These are phyloP conservation scores for Mycena latifolia DNA, from an alignment of 768 basidiomycete genomes.

Conservation along the genomic window DNA sequence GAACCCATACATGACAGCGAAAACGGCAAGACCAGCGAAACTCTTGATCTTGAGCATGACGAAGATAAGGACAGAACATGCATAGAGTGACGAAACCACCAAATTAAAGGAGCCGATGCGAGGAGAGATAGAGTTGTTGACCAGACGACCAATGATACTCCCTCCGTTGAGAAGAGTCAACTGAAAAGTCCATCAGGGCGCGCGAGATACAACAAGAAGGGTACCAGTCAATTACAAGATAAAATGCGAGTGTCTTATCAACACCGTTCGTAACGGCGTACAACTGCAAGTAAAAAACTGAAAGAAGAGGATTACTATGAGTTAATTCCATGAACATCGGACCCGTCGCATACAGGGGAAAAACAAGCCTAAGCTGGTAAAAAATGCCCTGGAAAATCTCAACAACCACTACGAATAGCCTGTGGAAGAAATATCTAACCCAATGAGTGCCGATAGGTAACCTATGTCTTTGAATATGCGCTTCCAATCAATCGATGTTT, in stretches of 20 bases:
- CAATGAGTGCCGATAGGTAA: conserved; percentile 2
- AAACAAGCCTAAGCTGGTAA: conserved; percentile 22
- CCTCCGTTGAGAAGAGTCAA: conserved; percentile 43
- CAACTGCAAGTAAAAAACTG: conserved; percentile 51
- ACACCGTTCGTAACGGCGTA: conserved; percentile 46
- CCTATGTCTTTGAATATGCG: conserved; percentile 10
- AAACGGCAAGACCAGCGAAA: conserved; percentile 46
- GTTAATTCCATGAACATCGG: not conserved
- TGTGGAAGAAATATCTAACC: not conserved
- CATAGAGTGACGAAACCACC: conserved; percentile 41
- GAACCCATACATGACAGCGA: conserved; percentile 56
- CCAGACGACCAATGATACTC: conserved; percentile 40
- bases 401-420: too few relatives aligned
- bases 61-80: conserved; percentile 47
- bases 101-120: conserved; percentile 41
- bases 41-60: conserved; percentile 49
- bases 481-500: conserved; percentile 11
- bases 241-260: conserved; percentile 42
- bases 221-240: conserved; percentile 43
- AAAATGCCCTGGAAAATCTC: conserved; percentile 6
- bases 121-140: conserved; percentile 39
- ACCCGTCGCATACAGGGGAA: conserved; percentile 15
- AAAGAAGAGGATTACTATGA: not conserved
- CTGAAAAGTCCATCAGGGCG: not conserved
- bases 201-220: too few relatives aligned